Base-by-base conservation (phyloP, 2,329 filamentous ascomycete species). In the Incumbomyces lentus region DNA sequence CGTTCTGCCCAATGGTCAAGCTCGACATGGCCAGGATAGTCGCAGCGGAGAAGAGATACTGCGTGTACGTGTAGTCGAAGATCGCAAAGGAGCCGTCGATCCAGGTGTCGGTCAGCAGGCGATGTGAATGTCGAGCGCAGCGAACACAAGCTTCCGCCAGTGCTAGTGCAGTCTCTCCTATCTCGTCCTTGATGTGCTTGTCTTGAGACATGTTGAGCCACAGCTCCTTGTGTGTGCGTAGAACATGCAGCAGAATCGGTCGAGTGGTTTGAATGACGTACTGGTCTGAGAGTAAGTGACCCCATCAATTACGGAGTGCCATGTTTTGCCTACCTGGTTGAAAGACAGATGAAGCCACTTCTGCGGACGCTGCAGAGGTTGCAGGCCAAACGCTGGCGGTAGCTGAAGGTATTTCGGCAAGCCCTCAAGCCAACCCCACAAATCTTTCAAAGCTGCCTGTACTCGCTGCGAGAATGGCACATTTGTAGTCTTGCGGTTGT, bases 251-350 rank as follows among this genome's bases (percentile, higher is more conserved):
- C 7, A 67, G 57, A 8, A 64, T 66, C 22, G 64, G 62, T 8
- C 64, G 56, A 1, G 64, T 67, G 2, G 64, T 61, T 11, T 66
- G 53, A 16, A 67, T 66, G 2, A 66, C 61, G 39, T 65, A 68
- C 59, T 44, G 18, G 6, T 18, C 18, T 6, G 19, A 6, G 13
- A 35, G 33, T 35, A 35, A 35, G 33, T 35, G 33, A n/a, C 10
- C 31, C 31, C 8, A n/a, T n/a, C 13, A 11, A 35, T 12, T 6
- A 35, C 5, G 17, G 13, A 17, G 16, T 8, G 22, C 8, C 4
- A 8, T 26, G 22, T 8, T 26, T 4, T 6, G 17, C 37, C 18
- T 26, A 40, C 37, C 37, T 64, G 58, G 14, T 62, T 66, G 41
- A 67, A 66, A n/a, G 62, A 58, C 40, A 67, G 55, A 47, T 67